phyloP scores from a whole-genome alignment of 345 rosid species.

The Murraya paniculata region DNA sequence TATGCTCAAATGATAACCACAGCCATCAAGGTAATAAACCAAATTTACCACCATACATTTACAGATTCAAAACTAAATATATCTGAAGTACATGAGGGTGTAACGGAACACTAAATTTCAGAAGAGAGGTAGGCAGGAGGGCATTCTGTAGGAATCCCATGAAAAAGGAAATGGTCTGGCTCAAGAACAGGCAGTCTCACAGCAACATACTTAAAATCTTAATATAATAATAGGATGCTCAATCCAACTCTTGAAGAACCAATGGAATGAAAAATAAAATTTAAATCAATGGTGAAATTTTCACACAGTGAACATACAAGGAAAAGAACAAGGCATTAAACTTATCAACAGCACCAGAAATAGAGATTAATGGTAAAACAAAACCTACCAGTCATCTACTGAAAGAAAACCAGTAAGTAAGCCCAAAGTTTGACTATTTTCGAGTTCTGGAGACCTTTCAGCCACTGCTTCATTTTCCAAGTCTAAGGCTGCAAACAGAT shows the following conservation, averaged over 20 bases:
- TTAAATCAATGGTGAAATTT: not conserved
- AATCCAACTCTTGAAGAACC: not conserved
- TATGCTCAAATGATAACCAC: not conserved
- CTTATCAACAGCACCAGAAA: not conserved
- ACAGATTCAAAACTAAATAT: not conserved
- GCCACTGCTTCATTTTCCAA: slow-evolving; percentile 89
- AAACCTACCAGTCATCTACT: slow-evolving; percentile 89
- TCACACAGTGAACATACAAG: not conserved
- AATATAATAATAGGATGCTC: not conserved
- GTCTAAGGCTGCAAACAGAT: slow-evolving; percentile 87
- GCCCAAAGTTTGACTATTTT: slow-evolving; percentile 86
- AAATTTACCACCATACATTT: not conserved
- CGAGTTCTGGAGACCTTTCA: slow-evolving; percentile 76
- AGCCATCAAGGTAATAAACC: not conserved
- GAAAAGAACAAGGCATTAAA: not conserved
- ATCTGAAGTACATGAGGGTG: not conserved
- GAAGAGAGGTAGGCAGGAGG: not conserved
- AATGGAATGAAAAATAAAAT: not conserved
- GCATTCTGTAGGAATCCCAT: not conserved
- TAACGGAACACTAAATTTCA: not conserved
- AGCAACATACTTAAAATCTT: not conserved
- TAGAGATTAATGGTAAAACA: slow-evolving; percentile 3
- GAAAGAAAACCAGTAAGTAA: slow-evolving; percentile 91
- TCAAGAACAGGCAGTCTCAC: not conserved
- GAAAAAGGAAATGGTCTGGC: not conserved